A percentile compares a stretch with the other conserved stretches of the same genome.
These are phyloP conservation scores for Eucalyptus regnans DNA, from an alignment of 345 rosid genomes.

Conservation along the genomic window DNA sequence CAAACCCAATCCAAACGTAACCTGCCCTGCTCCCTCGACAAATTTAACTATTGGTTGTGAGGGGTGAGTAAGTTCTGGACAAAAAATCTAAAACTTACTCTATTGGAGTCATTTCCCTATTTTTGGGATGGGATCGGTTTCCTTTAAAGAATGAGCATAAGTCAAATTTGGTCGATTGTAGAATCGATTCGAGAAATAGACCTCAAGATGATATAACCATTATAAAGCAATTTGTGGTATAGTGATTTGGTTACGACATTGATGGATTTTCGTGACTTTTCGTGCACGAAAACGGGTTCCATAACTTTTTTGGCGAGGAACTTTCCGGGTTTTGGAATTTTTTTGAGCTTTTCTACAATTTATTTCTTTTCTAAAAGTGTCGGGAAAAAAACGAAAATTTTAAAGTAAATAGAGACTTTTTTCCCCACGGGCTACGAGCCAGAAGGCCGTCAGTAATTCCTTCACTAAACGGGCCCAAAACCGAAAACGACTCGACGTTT, in stretches of 20 bases:
- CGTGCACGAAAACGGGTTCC: not conserved
- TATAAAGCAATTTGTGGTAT: not conserved
- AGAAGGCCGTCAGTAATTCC: not conserved
- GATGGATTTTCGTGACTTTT: not conserved
- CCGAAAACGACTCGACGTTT: not conserved
- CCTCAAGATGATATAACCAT: rapidly evolving
- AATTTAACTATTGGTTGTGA: not conserved
- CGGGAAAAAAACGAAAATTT: not conserved
- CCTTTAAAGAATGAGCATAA: not conserved
- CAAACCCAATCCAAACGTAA: no score
- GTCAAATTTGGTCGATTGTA: rapidly evolving
- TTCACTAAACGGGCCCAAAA: not conserved
- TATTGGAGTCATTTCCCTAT: not conserved
- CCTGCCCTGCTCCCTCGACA: not conserved
- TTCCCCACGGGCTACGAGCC: not conserved
- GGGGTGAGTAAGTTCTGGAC: not conserved
- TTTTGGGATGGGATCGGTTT: rapidly evolving
- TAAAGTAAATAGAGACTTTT: not conserved
- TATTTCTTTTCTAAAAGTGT: not conserved
- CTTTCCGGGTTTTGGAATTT: not conserved
- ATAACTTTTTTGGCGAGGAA: not conserved
- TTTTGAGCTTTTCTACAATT: not conserved
- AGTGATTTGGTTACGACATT: not conserved
- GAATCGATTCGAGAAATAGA: rapidly evolving
- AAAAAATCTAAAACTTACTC: not conserved